Conservation (phyloP, 805 yeast species). For the Cyberlindnera xishuangbannaensis region DNA sequence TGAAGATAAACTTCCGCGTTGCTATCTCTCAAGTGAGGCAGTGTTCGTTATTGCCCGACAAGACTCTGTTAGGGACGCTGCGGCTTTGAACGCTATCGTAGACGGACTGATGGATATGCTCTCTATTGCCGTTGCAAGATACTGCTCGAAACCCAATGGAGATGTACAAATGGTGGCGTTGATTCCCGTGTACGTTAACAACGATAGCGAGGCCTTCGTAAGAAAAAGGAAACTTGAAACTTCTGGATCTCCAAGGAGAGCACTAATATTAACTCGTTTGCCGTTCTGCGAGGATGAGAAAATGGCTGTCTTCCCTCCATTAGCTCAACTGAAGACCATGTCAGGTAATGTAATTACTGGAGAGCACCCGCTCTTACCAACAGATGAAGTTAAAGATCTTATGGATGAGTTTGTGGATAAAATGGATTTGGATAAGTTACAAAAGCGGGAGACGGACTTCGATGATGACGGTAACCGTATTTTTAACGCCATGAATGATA, state of each 20-base stretch:
- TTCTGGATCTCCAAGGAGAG: conserved; percentile 27
- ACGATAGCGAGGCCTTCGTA: conserved; percentile 13
- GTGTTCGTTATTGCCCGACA: conserved; percentile 42
- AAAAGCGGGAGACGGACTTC: conserved; percentile 21
- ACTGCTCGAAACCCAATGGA: conserved; percentile 43
- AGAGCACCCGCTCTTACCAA: conserved; percentile 29
- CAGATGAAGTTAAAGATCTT: conserved; percentile 30
- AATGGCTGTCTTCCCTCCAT: conserved; percentile 44
- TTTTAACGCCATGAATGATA: conserved; percentile 15
- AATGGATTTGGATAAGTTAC: conserved; percentile 35
- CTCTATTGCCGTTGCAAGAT: conserved; percentile 55
- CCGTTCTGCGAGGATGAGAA: conserved; percentile 77
- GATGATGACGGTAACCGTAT: conserved; percentile 14
- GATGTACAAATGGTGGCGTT: conserved; percentile 51
- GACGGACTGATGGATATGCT: conserved; percentile 45
- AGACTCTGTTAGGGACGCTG: conserved; percentile 32
- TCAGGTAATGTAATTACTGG: conserved; percentile 23
- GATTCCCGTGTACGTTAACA: conserved; percentile 39
- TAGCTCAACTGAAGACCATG: conserved; percentile 31
- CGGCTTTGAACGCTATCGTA: conserved; percentile 42
- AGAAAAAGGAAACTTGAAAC: conserved; percentile 23
- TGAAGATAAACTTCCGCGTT: conserved; percentile 44
- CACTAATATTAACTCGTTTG: conserved; percentile 46
- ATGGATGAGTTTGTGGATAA: conserved; percentile 41
- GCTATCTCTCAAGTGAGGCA: conserved; percentile 56